Evolutionary conservation across 106 monocot species (phyloP).

Genomic region (Amphibolis antarctica): DNA sequence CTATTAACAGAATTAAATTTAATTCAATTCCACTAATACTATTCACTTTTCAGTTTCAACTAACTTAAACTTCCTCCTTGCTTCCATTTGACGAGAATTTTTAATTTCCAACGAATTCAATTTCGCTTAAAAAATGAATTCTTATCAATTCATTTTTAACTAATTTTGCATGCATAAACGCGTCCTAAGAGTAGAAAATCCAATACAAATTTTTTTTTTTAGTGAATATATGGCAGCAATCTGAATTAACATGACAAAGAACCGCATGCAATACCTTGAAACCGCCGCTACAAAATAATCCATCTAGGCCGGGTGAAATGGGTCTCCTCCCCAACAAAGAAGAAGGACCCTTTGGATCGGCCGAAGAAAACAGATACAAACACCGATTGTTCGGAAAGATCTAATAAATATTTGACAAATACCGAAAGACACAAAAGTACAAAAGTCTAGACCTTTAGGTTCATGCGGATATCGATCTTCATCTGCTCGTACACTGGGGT

Average conservation of each 20-base stretch:
- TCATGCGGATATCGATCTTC: slow-evolving; percentile 95
- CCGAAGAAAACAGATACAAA: neutral
- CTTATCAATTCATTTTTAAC: neutral
- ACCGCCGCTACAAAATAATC: neutral
- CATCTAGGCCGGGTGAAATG: slow-evolving; percentile 19
- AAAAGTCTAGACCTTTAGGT: slow-evolving; percentile 51
- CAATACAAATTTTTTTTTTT: neutral
- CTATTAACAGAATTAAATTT: too few relatives aligned
- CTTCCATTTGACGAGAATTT: too few relatives aligned
- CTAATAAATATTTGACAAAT: neutral
- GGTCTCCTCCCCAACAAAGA: neutral
- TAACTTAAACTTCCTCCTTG: too few relatives aligned
- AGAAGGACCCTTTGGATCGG: slow-evolving; percentile 10
- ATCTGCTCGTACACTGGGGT: slow-evolving; percentile 80
- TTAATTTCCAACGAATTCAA: too few relatives aligned
- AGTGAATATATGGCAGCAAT: slow-evolving; percentile 9
- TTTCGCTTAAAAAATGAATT: too few relatives aligned
- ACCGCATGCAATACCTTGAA: slow-evolving; percentile 5
- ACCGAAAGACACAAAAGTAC: neutral
- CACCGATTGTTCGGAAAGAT: neutral
- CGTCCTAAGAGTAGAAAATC: neutral
- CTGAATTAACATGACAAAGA: slow-evolving; percentile 4
- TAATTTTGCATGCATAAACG: neutral
- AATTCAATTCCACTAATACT: too few relatives aligned
- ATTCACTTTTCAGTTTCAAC: too few relatives aligned